Evolutionary conservation across 495 filamentous ascomycete genomes (phyloP), one percentile per base, ranked within the genome.

Genomic region (Aspergillus ellipticus): DNA sequence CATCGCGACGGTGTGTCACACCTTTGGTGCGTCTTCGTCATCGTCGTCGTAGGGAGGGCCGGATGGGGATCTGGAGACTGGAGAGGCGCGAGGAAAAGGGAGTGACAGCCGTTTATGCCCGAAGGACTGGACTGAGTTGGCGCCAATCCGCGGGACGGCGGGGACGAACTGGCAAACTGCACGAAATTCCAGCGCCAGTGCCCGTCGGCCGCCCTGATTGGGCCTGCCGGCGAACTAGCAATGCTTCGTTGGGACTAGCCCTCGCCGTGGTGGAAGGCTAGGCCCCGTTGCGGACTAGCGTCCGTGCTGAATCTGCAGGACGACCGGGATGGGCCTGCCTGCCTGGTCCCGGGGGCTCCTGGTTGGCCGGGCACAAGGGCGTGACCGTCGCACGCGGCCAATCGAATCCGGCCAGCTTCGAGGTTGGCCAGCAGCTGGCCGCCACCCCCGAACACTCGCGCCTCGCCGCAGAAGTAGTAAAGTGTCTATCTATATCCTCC

Each of bases 101-200:
- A 31, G 39, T 51, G 49, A 51, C 49, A 41, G 49, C 49, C 49
- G 49, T 51, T 51, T 51, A 8, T 22, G 31, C 49, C 49, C 49
- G 39, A 51, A 7, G 24, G 35, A 39, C 11, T 15, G 35, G 35
- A 13, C 35, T 19, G 24, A n/a, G 22, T 29, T 24, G 46, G 46
- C 24, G 50, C 10, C 19, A 31, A 54, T 33, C n/a, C 13, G 13
- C 35, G 35, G 35, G 35, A 39, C 42, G 42, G 22, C 42, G 49
- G 42, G 42, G 28, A 45, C 28, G 19, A 28, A 54, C 46, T 21
- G 17, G 16, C 15, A 22, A 43, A 45, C 39, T 53, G 49, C 49
- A 51, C 28, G 49, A 51, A 37, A 39, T 39, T n/a, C 35, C 11
- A 39, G 35, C n/a, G 51, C 24, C 9, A 16, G 20, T n/a, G 39